Conservation (phyloP, 495 filamentous ascomycete species). For the Penicillium canariense region DNA sequence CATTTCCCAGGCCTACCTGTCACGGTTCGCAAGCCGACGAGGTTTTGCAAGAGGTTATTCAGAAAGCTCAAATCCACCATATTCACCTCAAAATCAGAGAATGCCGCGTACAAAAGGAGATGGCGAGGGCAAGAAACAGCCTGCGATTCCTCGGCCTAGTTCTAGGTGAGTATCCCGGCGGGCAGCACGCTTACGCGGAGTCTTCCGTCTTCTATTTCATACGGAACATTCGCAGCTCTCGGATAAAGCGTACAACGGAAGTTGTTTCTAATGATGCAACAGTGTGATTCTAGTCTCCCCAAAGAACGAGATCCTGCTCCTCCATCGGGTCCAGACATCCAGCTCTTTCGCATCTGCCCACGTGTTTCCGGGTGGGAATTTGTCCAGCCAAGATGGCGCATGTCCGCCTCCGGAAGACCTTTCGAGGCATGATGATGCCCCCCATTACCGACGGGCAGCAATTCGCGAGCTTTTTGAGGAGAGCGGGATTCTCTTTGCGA, state of each 20-base stretch:
- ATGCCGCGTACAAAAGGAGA: constrained; percentile 22
- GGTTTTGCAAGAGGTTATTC: constrained; percentile 10
- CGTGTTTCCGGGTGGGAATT: constrained; percentile 93
- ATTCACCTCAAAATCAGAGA: constrained; percentile 5
- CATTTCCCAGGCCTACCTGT: not conserved
- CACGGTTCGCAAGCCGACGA: not conserved
- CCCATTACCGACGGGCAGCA: constrained; percentile 71
- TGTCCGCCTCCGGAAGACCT: constrained; percentile 45
- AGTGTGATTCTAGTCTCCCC: constrained; percentile 87
- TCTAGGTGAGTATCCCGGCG: constrained; percentile 18
- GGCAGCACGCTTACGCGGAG: not conserved
- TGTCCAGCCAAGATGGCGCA: constrained; percentile 65
- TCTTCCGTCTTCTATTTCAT: not conserved
- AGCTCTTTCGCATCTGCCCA: constrained; percentile 86
- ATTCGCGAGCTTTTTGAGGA: constrained; percentile 95
- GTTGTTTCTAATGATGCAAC: constrained; percentile 1
- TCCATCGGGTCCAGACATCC: constrained; percentile 80
- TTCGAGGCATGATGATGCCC: constrained; percentile 62
- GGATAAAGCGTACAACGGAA: not conserved
- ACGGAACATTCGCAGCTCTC: not conserved
- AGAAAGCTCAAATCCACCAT: not conserved
- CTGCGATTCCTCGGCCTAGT: constrained; percentile 38
- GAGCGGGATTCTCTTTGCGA: constrained; percentile 82
- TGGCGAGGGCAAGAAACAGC: constrained; percentile 22
- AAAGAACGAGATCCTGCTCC: constrained; percentile 79